Conservation (phyloP, 2,329 filamentous ascomycete species). For the Lasiodiplodia theobromae region DNA sequence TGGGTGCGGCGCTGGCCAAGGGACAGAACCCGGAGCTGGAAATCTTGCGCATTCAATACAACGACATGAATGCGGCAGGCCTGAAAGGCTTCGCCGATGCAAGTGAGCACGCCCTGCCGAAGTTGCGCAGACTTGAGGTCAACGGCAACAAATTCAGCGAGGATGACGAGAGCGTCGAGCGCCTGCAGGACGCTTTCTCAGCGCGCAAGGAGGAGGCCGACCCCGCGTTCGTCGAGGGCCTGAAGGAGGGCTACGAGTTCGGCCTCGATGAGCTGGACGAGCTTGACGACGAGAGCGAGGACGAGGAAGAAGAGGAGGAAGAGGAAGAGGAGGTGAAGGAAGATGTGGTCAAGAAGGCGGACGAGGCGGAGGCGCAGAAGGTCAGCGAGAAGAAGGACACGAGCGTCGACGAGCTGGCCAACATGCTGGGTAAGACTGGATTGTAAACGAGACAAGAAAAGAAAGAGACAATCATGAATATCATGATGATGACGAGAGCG, state of each 20-base stretch:
- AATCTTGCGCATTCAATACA: constrained; percentile 86
- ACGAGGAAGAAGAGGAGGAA: constrained; percentile 75
- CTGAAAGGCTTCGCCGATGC: constrained; percentile 75
- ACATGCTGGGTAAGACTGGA: constrained; percentile 74
- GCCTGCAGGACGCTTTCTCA: constrained; percentile 71
- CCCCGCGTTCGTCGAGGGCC: constrained; percentile 32
- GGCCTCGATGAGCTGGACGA: constrained; percentile 72
- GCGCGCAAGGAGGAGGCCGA: constrained; percentile 71
- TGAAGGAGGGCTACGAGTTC: constrained; percentile 60
- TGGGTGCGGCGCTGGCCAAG: constrained; percentile 75
- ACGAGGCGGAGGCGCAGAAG: constrained; percentile 76
- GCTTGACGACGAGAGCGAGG: constrained; percentile 83
- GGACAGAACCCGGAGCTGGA: constrained; percentile 82
- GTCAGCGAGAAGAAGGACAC: constrained; percentile 74
- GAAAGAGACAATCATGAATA: background rate
- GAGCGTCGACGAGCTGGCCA: constrained; percentile 81
- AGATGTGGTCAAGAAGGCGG: constrained; percentile 69
- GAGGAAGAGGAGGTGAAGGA: constrained; percentile 66
- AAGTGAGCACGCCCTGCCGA: constrained; percentile 72
- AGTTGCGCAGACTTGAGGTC: constrained; percentile 84
- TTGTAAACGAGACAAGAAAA: constrained; percentile 7
- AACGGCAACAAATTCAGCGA: constrained; percentile 96
- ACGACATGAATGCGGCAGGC: constrained; percentile 84
- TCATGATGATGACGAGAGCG: background rate
- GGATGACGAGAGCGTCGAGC: constrained; percentile 75